A percentile compares a stretch with the other conserved stretches of the same genome.
Conservation (phyloP, 2,329 filamentous ascomycete genomes). For the Didymellaceae sp. region DNA sequence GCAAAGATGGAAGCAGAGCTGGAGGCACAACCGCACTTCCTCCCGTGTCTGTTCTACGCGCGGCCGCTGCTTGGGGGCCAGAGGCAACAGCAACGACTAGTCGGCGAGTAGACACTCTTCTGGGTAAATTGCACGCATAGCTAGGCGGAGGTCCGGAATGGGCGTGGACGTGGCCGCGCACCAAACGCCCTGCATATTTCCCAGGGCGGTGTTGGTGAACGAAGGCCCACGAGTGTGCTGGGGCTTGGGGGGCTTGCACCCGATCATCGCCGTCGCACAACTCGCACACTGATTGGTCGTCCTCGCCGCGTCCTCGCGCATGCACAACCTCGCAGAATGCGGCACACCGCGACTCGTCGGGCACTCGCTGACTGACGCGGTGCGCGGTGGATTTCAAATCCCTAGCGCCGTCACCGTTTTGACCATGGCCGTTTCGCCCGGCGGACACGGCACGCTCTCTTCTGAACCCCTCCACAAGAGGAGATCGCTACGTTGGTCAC, state of each 20-base stretch:
- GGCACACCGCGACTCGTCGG: slow-evolving; percentile 33
- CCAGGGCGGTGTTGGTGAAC: slow-evolving; percentile 20
- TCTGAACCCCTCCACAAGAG: slow-evolving; percentile 18
- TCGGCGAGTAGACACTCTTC: slow-evolving; percentile 6
- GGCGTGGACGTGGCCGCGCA: slow-evolving; percentile 12
- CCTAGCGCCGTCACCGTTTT: slow-evolving; percentile 26
- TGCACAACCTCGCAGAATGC: slow-evolving; percentile 29
- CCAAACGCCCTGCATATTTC: slow-evolving; percentile 17
- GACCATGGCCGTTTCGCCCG: slow-evolving; percentile 11
- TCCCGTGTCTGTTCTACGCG: slow-evolving; percentile 9
- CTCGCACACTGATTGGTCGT: slow-evolving; percentile 9
- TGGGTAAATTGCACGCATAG: slow-evolving; percentile 18
- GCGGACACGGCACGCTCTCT: slow-evolving; percentile 18
- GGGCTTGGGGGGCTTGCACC: slow-evolving; percentile 15
- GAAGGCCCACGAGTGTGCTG: slow-evolving; percentile 18
- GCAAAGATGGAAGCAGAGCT: neutral
- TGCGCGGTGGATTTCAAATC: slow-evolving; percentile 20
- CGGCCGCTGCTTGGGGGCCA: slow-evolving; percentile 14
- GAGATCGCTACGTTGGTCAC: slow-evolving; percentile 28
- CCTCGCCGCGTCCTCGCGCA: slow-evolving; percentile 28
- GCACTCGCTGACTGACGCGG: slow-evolving; percentile 17
- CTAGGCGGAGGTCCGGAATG: slow-evolving; percentile 19
- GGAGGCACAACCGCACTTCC: neutral
- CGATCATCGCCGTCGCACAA: slow-evolving; percentile 15
- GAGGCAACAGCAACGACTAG: slow-evolving; percentile 6